A percentile compares a stretch with the other conserved stretches of the same genome.
Conservation (phyloP, 2,329 filamentous ascomycete genomes). For the Penicillium sp. region DNA sequence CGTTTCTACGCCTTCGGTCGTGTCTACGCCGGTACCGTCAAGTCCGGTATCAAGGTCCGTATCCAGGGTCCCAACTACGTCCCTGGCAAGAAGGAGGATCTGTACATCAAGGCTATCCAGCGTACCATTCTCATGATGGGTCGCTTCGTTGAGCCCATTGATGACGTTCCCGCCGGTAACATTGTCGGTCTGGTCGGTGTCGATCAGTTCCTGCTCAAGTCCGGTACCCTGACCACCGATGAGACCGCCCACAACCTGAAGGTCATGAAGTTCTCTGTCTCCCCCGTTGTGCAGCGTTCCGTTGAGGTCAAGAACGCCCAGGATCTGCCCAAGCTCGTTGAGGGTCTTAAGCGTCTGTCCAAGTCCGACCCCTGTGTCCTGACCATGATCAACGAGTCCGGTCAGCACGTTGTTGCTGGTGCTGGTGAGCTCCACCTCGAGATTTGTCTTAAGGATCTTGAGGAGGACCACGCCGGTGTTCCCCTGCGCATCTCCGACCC, state of each 20-base stretch:
- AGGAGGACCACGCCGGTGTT: conserved; percentile 98
- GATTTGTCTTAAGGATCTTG: conserved; percentile 99
- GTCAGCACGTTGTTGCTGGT: conserved; percentile 98
- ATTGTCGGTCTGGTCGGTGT: conserved; percentile 99
- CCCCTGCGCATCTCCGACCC: conserved; percentile 97
- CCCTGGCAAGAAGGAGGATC: conserved; percentile 97
- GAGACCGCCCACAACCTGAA: conserved; percentile 99
- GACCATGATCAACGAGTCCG: conserved; percentile 83
- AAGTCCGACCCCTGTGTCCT: conserved; percentile 99
- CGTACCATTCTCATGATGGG: conserved; percentile 99
- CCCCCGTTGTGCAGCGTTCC: conserved; percentile 95
- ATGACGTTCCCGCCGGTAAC: conserved; percentile 99
- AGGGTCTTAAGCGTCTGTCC: conserved; percentile 99
- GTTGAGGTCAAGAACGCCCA: conserved; percentile 99
- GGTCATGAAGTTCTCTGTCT: conserved; percentile 99
- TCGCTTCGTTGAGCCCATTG: conserved; percentile 97
- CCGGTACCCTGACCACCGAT: conserved; percentile 95
- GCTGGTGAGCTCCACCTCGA: conserved; percentile 99
- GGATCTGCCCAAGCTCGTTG: conserved; percentile 98
- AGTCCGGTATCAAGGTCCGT: conserved; percentile 97
- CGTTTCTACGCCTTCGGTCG: conserved; percentile 99
- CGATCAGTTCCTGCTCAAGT: conserved; percentile 99
- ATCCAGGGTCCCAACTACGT: conserved; percentile 99
- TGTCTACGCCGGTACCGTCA: conserved; percentile 99
- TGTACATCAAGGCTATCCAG: conserved; percentile 99